Base-by-base conservation (phyloP, 2,329 filamentous ascomycete species). In the Colletotrichum salicis region DNA sequence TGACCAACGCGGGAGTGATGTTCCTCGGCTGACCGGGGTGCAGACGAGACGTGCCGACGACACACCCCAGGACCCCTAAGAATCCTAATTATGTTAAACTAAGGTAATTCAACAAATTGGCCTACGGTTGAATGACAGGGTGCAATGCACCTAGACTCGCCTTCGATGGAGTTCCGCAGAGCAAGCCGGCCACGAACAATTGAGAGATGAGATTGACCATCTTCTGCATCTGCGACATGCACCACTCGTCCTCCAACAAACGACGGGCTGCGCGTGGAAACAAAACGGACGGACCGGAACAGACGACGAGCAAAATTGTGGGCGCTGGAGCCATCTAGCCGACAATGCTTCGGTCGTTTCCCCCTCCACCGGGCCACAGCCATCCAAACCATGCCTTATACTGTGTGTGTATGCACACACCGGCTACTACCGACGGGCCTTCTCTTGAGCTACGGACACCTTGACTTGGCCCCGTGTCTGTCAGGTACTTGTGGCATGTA, bases 1-100 rank as follows among this genome's bases (percentile, higher is more conserved):
- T 31, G 45, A 71, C 69, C 59, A 64, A 71, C 65, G 45, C 69
- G 65, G 69, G 69, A 71, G 65, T 71, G 69, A 71, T 71, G 59
- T 54, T 56, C 69, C 54, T 71, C 69, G 59, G 69, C 59, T 59
- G 45, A 69, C 65, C 59, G 59, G 69, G 65, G 69, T 71, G 65
- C 65, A 37, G 45, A 64, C 54, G 15, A 69, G 65, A 71, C 65
- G 65, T 64, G 64, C 65, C 59, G 69, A 60, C 58, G 41, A 63
- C 58, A 59, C 59, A 59, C 59, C 69, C 65, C 65, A 71, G 65
- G 69, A 69, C 69, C 69, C 69, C 60, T 71, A 69, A 64, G 59
- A 68, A 69, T 71, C 58, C 54, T 67, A 62, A 67, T 67, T 45
- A 67, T 37, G 37, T 37, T 48, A 45, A 41, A 19, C 31, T 22